Conservation (phyloP, 139 green algal species). For the Pycnococcus provasolii region DNA sequence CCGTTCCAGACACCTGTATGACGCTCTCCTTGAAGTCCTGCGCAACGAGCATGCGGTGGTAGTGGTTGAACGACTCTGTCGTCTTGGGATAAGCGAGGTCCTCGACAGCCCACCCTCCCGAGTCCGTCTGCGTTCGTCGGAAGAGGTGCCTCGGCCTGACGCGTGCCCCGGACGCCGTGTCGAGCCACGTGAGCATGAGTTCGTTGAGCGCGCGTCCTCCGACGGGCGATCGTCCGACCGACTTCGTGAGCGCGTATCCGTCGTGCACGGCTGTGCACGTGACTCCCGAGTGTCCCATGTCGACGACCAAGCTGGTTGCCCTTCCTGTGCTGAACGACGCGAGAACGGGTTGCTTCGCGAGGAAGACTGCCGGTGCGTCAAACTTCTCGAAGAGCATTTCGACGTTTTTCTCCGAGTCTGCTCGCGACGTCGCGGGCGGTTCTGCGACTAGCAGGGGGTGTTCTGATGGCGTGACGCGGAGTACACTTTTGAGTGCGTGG, state of each 20-base stretch:
- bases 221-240: constrained; percentile 16
- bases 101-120: neutral
- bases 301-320: constrained; percentile 81
- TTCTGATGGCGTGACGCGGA: constrained; percentile 61
- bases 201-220: constrained; percentile 23
- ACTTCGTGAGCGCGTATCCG: constrained; percentile 80
- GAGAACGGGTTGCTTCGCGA: constrained; percentile 78
- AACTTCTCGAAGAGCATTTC: constrained; percentile 79
- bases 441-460: constrained; percentile 84
- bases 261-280: constrained; percentile 84
- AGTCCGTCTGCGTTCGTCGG: constrained; percentile 3
- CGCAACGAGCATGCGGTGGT: constrained; percentile 42
- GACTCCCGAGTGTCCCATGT: constrained; percentile 49
- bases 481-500: constrained; percentile 59
- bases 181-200: constrained; percentile 11
- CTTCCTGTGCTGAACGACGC: constrained; percentile 69
- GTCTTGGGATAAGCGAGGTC: constrained; percentile 7
- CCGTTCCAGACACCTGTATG: constrained; percentile 55
- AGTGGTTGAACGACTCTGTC: constrained; percentile 36
- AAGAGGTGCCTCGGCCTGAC: constrained; percentile 27
- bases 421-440: constrained; percentile 53
- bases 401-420: constrained; percentile 53
- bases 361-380: constrained; percentile 63
- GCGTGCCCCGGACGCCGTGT: constrained; percentile 2
- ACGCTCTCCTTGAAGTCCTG: constrained; percentile 71